These are phyloP conservation scores for Chlamydomonas reinhardtii DNA, from an alignment of 163 green algal species.

Conservation along the genomic window DNA sequence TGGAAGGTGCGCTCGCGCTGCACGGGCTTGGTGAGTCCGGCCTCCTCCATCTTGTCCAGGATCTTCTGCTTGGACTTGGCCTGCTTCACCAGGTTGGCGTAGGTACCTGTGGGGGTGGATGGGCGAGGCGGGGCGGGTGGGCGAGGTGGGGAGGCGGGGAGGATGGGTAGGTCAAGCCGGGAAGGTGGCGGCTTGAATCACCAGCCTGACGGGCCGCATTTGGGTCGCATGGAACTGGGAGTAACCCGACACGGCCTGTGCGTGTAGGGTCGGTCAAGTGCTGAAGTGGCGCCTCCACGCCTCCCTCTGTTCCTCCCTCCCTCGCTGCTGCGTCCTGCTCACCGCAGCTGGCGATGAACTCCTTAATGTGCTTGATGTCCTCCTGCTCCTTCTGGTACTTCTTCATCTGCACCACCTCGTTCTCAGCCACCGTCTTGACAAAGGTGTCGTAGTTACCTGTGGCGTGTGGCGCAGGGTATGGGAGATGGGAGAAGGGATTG, in stretches of 20 bases:
- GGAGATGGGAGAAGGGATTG: too few relatives aligned
- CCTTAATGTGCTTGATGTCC: conserved; percentile 87
- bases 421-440: conserved; percentile 79
- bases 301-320: too few relatives aligned
- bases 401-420: conserved; percentile 89
- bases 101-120: conserved; percentile 61
- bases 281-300: too few relatives aligned
- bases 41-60: conserved; percentile 75
- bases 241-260: too few relatives aligned
- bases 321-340: not conserved
- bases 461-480: too few relatives aligned
- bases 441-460: conserved; percentile 89
- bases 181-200: too few relatives aligned
- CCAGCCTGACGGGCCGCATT: too few relatives aligned
- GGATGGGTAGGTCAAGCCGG: too few relatives aligned
- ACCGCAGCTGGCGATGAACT: conserved; percentile 78
- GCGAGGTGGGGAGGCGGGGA: not conserved
- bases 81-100: conserved; percentile 85
- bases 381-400: conserved; percentile 92
- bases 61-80: conserved; percentile 91
- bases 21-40: conserved; percentile 74
- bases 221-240: too few relatives aligned
- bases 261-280: too few relatives aligned
- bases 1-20: conserved; percentile 60
- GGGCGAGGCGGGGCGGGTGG: not conserved